A percentile compares a stretch with the other conserved stretches of the same genome.
phyloP scores from a whole-genome alignment of 2,329 filamentous ascomycete species.

The Lizonia empirigonia region DNA sequence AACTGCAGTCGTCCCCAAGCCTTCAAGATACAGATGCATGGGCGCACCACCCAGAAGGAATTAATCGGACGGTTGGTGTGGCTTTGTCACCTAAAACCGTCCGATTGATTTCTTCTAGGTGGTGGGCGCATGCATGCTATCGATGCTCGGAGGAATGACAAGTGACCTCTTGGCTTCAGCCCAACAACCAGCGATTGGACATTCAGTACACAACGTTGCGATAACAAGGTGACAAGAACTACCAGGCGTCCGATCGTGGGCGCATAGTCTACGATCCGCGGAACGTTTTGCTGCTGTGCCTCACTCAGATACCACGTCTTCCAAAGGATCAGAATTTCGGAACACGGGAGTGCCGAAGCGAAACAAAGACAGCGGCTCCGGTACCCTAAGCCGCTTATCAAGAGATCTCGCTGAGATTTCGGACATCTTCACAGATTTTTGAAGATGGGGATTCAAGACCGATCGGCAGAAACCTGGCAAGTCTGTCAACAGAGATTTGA shows the following conservation, averaged over 20 bases:
- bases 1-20: too few species aligned
- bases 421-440: neutral
- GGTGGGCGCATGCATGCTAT: neutral
- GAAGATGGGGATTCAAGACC: neutral
- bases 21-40: too few species aligned
- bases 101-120: too few species aligned
- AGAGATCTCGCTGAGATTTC: neutral
- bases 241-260: neutral
- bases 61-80: too few species aligned
- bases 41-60: too few species aligned
- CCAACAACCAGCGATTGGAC: neutral
- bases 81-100: too few species aligned
- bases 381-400: neutral
- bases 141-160: neutral
- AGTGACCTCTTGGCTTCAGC: neutral
- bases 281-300: neutral
- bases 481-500: too few species aligned
- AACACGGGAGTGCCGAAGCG: too few species aligned
- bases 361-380: neutral
- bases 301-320: too few species aligned
- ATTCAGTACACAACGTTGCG: neutral
- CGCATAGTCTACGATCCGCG: neutral
- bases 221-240: neutral
- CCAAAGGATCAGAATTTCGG: too few species aligned
- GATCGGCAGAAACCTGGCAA: too few species aligned